Percentiles rank a stretch among this genome's conserved stretches.
Conservation (phyloP, 2,329 filamentous ascomycete genomes). For the Parafenestella ontariensis region DNA sequence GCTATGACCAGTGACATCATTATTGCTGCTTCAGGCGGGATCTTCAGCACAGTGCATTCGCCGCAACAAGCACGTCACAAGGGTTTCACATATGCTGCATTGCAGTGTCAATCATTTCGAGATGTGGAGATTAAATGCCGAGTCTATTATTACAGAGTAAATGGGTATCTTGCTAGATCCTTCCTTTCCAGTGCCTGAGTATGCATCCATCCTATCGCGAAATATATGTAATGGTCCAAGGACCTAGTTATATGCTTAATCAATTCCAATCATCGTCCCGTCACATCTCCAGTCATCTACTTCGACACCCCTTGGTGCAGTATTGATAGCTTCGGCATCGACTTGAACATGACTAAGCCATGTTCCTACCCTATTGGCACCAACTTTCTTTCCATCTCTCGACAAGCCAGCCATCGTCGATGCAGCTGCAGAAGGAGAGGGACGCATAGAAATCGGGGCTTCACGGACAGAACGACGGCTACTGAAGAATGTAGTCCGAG, state of each 20-base stretch:
- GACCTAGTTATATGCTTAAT: slow-evolving; percentile 26
- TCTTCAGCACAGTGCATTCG: neutral
- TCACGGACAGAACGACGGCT: slow-evolving; percentile 35
- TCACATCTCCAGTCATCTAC: slow-evolving; percentile 47
- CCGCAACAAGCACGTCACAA: slow-evolving; percentile 7
- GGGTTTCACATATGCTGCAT: neutral
- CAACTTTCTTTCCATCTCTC: slow-evolving; percentile 43
- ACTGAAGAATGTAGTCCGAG: slow-evolving; percentile 32
- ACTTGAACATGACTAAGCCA: slow-evolving; percentile 48
- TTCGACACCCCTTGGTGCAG: slow-evolving; percentile 40
- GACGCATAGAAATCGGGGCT: slow-evolving; percentile 14
- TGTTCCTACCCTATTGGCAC: slow-evolving; percentile 47
- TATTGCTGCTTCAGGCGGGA: neutral
- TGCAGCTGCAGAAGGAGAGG: slow-evolving; percentile 18
- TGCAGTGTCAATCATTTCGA: neutral
- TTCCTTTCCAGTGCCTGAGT: neutral
- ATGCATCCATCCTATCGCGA: neutral
- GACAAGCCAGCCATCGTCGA: slow-evolving; percentile 49
- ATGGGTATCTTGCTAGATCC: slow-evolving; percentile 6
- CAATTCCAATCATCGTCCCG: slow-evolving; percentile 46
- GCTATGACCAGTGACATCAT: slow-evolving; percentile 9
- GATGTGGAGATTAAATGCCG: neutral
- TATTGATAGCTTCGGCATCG: slow-evolving; percentile 46
- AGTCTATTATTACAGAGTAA: neutral
- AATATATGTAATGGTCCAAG: slow-evolving; percentile 7